phyloP scores from a whole-genome alignment of 169 alveolate species.

The Plasmodium adleri region DNA sequence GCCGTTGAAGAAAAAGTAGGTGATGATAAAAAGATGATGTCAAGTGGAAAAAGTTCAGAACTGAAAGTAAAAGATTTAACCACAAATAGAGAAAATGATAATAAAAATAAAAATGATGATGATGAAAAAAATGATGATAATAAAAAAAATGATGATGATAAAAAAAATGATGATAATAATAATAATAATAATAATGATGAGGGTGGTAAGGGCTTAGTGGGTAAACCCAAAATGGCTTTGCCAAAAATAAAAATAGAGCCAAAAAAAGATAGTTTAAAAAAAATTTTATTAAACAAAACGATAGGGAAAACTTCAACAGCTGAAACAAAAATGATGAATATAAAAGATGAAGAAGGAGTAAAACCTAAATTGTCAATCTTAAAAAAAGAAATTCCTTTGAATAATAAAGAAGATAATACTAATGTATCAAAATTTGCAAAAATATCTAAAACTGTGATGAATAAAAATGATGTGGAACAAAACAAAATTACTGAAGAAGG shows the following conservation, averaged over 20 bases:
- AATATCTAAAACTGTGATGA: neutral
- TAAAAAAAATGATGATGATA: neutral
- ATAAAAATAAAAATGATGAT: neutral
- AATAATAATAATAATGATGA: neutral
- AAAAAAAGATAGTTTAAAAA: slow-evolving; percentile 49
- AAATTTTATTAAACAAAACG: slow-evolving; percentile 5
- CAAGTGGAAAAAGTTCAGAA: neutral
- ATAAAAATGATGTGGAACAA: neutral
- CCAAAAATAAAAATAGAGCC: slow-evolving; percentile 49
- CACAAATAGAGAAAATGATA: neutral
- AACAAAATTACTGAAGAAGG: neutral
- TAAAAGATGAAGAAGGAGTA: neutral
- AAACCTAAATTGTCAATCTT: neutral
- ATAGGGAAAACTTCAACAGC: neutral
- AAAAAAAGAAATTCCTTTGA: too few relatives aligned
- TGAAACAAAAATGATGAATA: neutral
- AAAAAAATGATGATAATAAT: neutral
- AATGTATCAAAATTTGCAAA: neutral
- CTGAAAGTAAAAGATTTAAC: too few relatives aligned
- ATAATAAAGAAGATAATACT: too few relatives aligned
- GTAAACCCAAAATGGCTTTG: neutral
- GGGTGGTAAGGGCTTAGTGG: too few relatives aligned
- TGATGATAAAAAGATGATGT: neutral
- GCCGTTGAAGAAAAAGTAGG: neutral
- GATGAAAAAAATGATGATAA: too few relatives aligned